Evolutionary conservation across 768 basidiomycete genomes (phyloP), one percentile per base, ranked within the genome.

Genomic region (Termitomyces sp.): DNA sequence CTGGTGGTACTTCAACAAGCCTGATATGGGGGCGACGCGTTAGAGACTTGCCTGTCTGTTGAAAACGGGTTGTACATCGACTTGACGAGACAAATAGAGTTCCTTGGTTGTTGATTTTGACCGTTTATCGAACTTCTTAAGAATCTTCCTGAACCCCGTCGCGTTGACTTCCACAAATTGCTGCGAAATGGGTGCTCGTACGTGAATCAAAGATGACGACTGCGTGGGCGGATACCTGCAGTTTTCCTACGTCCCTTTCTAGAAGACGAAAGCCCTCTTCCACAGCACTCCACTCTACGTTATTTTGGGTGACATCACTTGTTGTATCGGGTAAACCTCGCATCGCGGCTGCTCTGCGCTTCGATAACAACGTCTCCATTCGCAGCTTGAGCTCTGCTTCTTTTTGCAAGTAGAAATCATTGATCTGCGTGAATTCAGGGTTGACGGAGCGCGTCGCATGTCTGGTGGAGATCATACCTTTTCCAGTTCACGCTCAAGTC

Each of bases 51-150:
- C 92, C 77, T 95, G 93, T 73, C 95, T 79, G 68, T 98, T 95
- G 74, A 98, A 98, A 43, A 95, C 94, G 0, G 95, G 97, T 65
- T 98, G 97, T n/a, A 98, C 91, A 63, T 99, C 97, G 2, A 99
- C 95, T 69, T 98, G 97, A 31, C 97, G 85, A 46, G 92, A 84
- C 20, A 99, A 84, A 72, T 98, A 98, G 5, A 98, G 80, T 67
- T 99, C 97, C 68, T 94, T 98, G n/a, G 92, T 98, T 22, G 88
- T 86, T 1, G 92, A 94, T 43, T 87, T 97, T 37, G 94, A 94
- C 47, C 93, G 84, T 73, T 98, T 99, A 73, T 98, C 97, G 81
- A 93, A 99, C 70, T 99, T 99, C 69, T 99, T 98, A 60, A 98
- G 73, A 48, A 98, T 98, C 71, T 98, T 98, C 46, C 95, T 84